Percentiles rank a stretch among this genome's conserved stretches.
Conservation (phyloP, 176 grass and related monocot species). For the Miscanthus lutarioriparius region DNA sequence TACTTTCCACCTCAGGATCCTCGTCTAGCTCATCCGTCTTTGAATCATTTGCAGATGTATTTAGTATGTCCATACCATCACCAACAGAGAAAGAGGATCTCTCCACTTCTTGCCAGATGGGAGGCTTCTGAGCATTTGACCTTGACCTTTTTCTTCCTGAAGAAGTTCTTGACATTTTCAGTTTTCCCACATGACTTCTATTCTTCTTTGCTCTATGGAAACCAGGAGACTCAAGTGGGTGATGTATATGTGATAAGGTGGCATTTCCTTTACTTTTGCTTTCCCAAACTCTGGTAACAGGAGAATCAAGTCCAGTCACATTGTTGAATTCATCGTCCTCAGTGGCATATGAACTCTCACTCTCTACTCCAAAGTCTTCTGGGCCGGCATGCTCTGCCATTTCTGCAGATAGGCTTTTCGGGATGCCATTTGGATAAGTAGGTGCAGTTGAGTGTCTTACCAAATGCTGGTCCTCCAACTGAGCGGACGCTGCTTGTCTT, state of each 20-base stretch:
- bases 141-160: conserved; percentile 76
- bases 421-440: conserved; percentile 46
- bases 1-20: conserved; percentile 57
- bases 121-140: conserved; percentile 55
- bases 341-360: conserved; percentile 64
- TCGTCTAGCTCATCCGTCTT: conserved; percentile 46
- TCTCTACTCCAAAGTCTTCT: conserved; percentile 65
- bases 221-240: conserved; percentile 86
- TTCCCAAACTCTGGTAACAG: conserved; percentile 97
- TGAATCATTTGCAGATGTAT: conserved; percentile 52
- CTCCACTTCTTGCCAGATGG: conserved; percentile 70
- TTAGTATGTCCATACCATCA: conserved; percentile 59
- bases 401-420: conserved; percentile 47
- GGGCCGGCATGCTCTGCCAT: conserved; percentile 36
- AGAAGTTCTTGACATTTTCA: conserved; percentile 55
- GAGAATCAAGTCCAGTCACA: conserved; percentile 90
- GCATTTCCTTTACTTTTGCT: conserved; percentile 87
- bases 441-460: conserved; percentile 35
- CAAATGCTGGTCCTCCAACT: conserved; percentile 26
- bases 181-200: conserved; percentile 59
- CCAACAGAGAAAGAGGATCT: conserved; percentile 57
- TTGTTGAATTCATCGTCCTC: conserved; percentile 77
- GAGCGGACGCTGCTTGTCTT: conserved; percentile 14
- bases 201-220: conserved; percentile 61
- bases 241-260: conserved; percentile 72